phyloP scores from a whole-genome alignment of 2,329 filamentous ascomycete species.

The Balansia obtecta region DNA sequence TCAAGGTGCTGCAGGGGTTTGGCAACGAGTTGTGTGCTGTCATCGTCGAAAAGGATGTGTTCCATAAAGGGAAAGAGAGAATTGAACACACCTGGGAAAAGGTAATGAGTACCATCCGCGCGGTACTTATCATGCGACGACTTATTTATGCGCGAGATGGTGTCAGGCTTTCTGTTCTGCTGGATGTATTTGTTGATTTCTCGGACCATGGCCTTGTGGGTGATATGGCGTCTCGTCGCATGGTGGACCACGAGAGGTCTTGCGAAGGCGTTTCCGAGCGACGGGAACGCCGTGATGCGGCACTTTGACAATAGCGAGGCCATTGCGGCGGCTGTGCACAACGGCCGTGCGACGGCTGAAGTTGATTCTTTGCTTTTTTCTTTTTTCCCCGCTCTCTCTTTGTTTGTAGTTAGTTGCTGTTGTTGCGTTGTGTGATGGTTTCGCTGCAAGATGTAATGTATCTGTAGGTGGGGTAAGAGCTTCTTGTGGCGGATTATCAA shows the following conservation, averaged over 20 bases:
- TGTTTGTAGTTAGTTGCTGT: too few relatives aligned
- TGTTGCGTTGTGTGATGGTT: too few relatives aligned
- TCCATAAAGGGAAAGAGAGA: not conserved
- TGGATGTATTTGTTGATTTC: constrained; percentile 17
- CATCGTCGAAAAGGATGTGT: not conserved
- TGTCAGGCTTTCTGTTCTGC: constrained; percentile 14
- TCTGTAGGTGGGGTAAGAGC: too few relatives aligned
- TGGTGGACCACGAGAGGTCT: constrained; percentile 13
- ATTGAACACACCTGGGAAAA: constrained; percentile 19
- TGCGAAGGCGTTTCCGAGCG: constrained; percentile 10
- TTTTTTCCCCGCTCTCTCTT: too few relatives aligned
- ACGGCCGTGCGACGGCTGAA: not conserved
- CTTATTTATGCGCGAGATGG: constrained; percentile 20
- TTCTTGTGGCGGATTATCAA: constrained; percentile 5
- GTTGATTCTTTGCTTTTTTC: not conserved
- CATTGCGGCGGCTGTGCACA: constrained; percentile 5
- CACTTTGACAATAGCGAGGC: constrained; percentile 9
- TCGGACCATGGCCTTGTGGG: constrained; percentile 14
- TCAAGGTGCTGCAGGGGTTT: not conserved
- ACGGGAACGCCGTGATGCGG: constrained; percentile 10
- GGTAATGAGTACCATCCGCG: constrained; percentile 18
- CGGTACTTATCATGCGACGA: constrained; percentile 21
- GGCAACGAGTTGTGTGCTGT: not conserved
- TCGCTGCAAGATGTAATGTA: too few relatives aligned
- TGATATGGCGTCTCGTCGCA: constrained; percentile 13